Base-by-base conservation (phyloP, 2,329 filamentous ascomycete species). In the Aspergillus sclerotialis region DNA sequence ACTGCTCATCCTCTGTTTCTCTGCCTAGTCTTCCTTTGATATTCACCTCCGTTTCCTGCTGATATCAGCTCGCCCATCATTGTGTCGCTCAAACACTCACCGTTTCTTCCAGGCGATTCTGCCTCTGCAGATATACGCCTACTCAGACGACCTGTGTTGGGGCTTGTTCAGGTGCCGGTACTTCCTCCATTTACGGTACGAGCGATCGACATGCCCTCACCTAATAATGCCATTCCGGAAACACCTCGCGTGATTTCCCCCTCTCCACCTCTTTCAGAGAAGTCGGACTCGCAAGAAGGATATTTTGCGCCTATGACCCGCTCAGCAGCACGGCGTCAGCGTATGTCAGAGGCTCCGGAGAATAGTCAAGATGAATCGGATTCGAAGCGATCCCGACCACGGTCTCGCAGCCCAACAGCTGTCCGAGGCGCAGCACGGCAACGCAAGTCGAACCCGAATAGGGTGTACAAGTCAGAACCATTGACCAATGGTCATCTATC, bases 171-270 rank as follows among this genome's bases (percentile, higher is more conserved):
- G 33, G 31, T 42, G 35, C 40, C 54, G 37, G 39, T 44, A 32
- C 77, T 80, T 67, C 70, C 75, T 36, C 56, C 68, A 40, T 67
- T 67, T 49, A 53, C 59, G 38, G 48, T 54, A 17, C 46, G 39
- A 48, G 18, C 46, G 32, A 36, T 44, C 46, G 48, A 61, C 28
- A 73, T 74, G 58, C 40, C 55, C 28, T 64, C 68, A 14, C 55
- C 57, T 30, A 65, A 68, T 50, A 67, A 75, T 44, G 67, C 70
- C 48, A 69, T 92, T 38, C 88, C 89, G 37, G 75, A 75, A 37
- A 92, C 83, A 37, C 88, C 88, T 52, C 82, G 87, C 54, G 84
- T 95, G 48, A 93, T 92, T 49, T 93, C 87, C 9, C 88, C 89
- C 26, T 92, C 87, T 36, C 88, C 89, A 26, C 82, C 83, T 2